Base-by-base conservation (phyloP, 1,284 basidiomycete species). In the Tilletia indica region DNA sequence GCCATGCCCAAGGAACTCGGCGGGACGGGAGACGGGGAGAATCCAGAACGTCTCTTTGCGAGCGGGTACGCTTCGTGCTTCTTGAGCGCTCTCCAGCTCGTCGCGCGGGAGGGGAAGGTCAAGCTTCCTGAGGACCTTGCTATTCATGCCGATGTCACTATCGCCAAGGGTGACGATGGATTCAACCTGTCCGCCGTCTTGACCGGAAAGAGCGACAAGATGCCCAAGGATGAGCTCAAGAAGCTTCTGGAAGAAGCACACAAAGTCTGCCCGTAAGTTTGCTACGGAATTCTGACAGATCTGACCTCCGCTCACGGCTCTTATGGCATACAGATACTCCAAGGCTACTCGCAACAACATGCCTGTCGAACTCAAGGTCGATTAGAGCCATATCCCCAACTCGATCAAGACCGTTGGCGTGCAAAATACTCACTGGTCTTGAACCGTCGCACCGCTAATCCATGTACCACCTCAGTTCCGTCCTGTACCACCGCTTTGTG, bases 261-360 rank as follows among this genome's bases (percentile, higher is more conserved):
- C 36, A 64, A 64, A 34, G 34, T 64, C 36, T 64, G 61, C 61
- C 61, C 61, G 56, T 58, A 31, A 58, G 56, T 58, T 31, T 14
- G 9, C 51, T 19, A 2, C 31, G 51, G n/a, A 14, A 11, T 12
- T 58, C 25, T 58, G 19, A 34, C 6, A 45, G 9, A 45, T 25
- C 2, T 9, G 6, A 58, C 4, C 56, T 58, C 56, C 25, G 12
- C 25, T 11, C 12, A 58, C 14, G 2, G 12, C 34, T 58, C 12
- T 4, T 58, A 4, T 31, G 25, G 4, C 25, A 21, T 34, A 25
- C 56, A 58, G 56, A 39, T 64, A 64, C 61, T 64, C 61, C 36
- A 64, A 64, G 61, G 61, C 61, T 12, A 42, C 38, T 6, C 61
- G 61, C 61, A 42, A 42, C 61, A 64, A 64, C 61, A 42, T 64